phyloP scores from a whole-genome alignment of 495 filamentous ascomycete species.

The Patellaria atrata region DNA sequence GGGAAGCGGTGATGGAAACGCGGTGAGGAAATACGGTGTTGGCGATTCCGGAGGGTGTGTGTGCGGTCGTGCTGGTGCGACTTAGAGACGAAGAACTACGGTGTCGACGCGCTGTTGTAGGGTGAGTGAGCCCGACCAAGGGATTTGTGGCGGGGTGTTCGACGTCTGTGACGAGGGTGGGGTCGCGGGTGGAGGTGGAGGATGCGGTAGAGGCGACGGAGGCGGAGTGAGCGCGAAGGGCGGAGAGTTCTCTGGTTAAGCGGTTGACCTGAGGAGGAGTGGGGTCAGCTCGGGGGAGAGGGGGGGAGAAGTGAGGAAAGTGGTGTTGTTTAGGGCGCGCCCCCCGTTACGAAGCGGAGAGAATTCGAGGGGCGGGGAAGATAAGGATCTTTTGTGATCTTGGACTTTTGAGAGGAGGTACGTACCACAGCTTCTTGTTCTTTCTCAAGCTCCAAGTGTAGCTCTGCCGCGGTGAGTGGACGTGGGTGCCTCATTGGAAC shows the following conservation, averaged over 20 bases:
- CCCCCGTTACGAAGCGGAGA: no score
- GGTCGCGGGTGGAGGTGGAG: conserved; percentile 40
- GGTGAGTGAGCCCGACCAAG: conserved; percentile 35
- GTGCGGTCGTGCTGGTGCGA: conserved; percentile 36
- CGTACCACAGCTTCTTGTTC: conserved; percentile 88
- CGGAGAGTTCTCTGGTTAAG: conserved; percentile 68
- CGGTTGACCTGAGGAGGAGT: conserved; percentile 60
- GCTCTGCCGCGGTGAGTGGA: conserved; percentile 70
- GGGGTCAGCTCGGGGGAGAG: background rate
- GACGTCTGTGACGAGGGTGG: conserved; percentile 20
- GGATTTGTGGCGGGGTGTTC: conserved; percentile 30
- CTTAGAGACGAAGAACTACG: conserved; percentile 51
- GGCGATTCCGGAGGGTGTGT: conserved; percentile 25
- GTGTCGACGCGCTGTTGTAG: conserved; percentile 46
- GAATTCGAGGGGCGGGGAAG: no score
- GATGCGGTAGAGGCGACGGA: conserved; percentile 72
- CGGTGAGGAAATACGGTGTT: conserved; percentile 13
- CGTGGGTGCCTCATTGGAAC: conserved; percentile 68
- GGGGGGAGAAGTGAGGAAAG: no score
- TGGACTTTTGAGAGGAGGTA: no score
- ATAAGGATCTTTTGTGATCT: no score
- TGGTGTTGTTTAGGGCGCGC: no score
- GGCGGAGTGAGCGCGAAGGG: conserved; percentile 63
- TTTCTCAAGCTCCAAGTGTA: conserved; percentile 77
- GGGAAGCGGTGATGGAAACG: conserved; percentile 15